Evolutionary conservation across 768 basidiomycete species (phyloP), one percentile per base, ranked within the genome.

Genomic region (Rhodotorula diobovata): DNA sequence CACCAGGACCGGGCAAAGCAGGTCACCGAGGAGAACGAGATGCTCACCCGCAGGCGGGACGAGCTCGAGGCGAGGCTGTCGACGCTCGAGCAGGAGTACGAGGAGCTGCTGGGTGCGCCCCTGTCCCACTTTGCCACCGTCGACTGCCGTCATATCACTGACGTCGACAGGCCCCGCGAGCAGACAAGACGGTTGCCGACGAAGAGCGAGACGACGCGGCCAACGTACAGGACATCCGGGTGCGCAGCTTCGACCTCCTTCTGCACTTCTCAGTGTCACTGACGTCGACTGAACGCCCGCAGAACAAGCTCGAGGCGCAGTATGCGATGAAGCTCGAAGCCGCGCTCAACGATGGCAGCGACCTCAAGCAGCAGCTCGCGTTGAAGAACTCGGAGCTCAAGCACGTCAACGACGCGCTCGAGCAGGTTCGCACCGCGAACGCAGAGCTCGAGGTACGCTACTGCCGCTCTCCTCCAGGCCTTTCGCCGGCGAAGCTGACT

Each of bases 251-350:
- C 46, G 9, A n/a, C 84, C 66, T 70, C 79, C 45, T 35, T 32
- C 37, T 7, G 8, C 30, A 5, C 16, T 8, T 14, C 23, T 15
- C 34, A 18, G 34, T 18, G 50, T 30, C 11, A 1, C 4, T 5
- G 8, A 34, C n/a, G n/a, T 0, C 7, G 20, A 30, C 2, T 9
- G 14, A 12, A 7, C 15, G 5, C 11, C 1, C 25, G n/a, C 71
- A 98, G 95, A 87, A 85, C 79, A 96, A 97, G 82, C 87, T 96
- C 62, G 95, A 99, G 81, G 85, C 89, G 37, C 94, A 97, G 80
- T 96, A 95, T 78, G 87, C 88, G 32, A 89, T 91, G 60, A 93
- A 93, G 80, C 90, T 93, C 57, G 93, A 98, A 70, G 88, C 93
- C 35, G 89, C 94, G 73, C 81, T 87, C 62, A 86, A 87, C 74